phyloP scores from a whole-genome alignment of 2,329 filamentous ascomycete species.

The Emergomyces orientalis region DNA sequence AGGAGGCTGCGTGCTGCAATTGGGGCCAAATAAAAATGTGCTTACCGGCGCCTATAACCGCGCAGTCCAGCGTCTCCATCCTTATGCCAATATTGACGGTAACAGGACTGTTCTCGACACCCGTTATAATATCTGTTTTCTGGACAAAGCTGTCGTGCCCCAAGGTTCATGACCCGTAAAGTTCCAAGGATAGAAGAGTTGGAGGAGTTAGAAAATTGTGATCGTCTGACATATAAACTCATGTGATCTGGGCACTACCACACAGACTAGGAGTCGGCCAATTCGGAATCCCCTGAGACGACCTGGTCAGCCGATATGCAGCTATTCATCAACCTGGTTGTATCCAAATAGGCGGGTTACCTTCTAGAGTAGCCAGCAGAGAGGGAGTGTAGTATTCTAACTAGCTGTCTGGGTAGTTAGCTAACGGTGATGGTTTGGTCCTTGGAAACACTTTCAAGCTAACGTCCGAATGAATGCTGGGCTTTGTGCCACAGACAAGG shows the following conservation, averaged over 20 bases:
- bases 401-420: neutral
- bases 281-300: neutral
- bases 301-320: neutral
- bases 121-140: neutral
- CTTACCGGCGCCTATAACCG: slow-evolving; percentile 11
- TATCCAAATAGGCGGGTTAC: neutral
- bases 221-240: neutral
- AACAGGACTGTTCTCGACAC: neutral
- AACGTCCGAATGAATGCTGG: neutral
- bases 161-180: neutral
- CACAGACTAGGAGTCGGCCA: neutral
- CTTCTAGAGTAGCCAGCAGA: neutral
- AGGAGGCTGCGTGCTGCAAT: neutral
- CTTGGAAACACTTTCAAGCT: neutral
- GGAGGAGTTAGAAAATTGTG: neutral
- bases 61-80: slow-evolving; percentile 7
- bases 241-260: neutral
- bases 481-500: neutral
- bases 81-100: neutral
- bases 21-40: neutral
- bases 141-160: neutral
- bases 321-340: neutral
- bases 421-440: neutral
- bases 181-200: neutral
- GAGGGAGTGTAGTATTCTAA: neutral